These are phyloP conservation scores for Sarcocystis neurona DNA, from an alignment of 169 alveolate genomes.

Conservation along the genomic window DNA sequence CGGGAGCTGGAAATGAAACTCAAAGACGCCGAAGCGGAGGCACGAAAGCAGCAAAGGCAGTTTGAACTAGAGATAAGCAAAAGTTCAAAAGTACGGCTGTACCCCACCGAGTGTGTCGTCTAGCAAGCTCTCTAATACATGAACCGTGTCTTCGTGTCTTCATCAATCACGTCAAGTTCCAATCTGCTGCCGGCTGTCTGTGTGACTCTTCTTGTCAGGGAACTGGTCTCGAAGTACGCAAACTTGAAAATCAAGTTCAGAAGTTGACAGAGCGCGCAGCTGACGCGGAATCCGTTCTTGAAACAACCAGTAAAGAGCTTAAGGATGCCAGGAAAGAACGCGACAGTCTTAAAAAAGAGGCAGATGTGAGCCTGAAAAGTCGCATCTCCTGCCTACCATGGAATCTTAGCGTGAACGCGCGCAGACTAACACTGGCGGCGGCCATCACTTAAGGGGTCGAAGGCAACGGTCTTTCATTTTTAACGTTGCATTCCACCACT, in stretches of 20 bases:
- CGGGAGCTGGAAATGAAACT: constrained; percentile 35
- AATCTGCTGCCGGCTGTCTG: background rate
- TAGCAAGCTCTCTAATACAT: no score
- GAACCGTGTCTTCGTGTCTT: no score
- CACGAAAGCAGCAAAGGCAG: constrained; percentile 7
- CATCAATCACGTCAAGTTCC: background rate
- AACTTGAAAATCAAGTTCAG: constrained; percentile 36
- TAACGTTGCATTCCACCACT: no score
- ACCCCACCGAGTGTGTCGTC: background rate
- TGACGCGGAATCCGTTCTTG: constrained; percentile 42
- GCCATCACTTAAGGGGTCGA: no score
- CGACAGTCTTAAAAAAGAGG: constrained; percentile 24
- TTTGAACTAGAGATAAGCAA: constrained; percentile 27
- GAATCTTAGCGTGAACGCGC: background rate
- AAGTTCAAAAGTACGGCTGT: constrained; percentile 16
- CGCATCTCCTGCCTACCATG: background rate
- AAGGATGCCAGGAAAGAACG: constrained; percentile 3
- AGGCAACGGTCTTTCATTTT: no score
- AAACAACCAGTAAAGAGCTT: constrained; percentile 4
- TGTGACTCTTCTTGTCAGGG: constrained; percentile 6
- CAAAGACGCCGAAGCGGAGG: constrained; percentile 41
- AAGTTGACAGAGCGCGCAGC: constrained; percentile 28
- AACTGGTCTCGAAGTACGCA: background rate
- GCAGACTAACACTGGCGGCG: no score
- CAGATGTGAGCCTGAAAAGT: background rate